Percentiles rank a stretch among this genome's conserved stretches.
Conservation (phyloP, 2,329 filamentous ascomycete species). For the Penicillium sumatraense region DNA sequence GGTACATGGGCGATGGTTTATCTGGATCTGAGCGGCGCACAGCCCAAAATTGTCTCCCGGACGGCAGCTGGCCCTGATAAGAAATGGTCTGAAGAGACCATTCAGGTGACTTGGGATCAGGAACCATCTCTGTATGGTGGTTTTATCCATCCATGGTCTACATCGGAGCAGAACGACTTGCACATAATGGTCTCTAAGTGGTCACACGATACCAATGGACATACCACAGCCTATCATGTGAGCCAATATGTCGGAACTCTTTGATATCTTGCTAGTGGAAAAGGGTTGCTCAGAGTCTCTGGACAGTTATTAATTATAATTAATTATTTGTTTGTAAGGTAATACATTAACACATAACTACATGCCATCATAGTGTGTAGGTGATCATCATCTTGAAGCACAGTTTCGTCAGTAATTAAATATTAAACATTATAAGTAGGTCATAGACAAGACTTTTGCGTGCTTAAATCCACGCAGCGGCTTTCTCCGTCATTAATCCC, state of each 20-base stretch:
- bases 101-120: constrained; percentile 15
- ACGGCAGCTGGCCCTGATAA: constrained; percentile 8
- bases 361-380: no score
- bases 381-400: no score
- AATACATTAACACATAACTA: no score
- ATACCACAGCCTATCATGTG: constrained; percentile 14
- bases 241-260: constrained; percentile 17
- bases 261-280: no score
- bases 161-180: constrained; percentile 11
- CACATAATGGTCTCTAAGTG: constrained; percentile 19
- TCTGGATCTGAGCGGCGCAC: constrained; percentile 1
- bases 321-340: no score
- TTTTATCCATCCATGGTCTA: constrained; percentile 21
- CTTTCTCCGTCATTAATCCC: not conserved
- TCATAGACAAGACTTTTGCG: no score
- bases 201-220: not conserved
- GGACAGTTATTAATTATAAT: no score
- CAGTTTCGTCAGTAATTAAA: not conserved
- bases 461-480: no score
- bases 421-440: not conserved
- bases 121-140: constrained; percentile 14
- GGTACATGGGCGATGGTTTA: constrained; percentile 15
- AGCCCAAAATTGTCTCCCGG: constrained; percentile 8
- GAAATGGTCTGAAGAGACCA: constrained; percentile 8
- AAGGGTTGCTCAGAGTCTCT: no score